Evolutionary conservation across 2,329 filamentous ascomycete genomes (phyloP).

Genomic region (Aciculosporium take): DNA sequence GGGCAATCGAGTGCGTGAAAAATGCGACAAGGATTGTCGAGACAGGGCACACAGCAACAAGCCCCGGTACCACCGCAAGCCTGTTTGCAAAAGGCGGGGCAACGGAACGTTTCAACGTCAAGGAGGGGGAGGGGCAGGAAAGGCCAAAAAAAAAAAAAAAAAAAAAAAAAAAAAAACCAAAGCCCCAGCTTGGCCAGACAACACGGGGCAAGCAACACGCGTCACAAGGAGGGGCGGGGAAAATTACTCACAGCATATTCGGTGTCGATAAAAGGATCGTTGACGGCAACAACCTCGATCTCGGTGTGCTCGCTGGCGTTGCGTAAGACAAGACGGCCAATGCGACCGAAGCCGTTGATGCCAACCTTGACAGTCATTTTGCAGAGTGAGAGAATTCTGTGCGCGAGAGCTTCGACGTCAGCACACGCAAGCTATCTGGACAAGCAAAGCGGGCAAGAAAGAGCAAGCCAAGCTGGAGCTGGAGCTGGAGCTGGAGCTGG

Average conservation of each 20-base stretch:
- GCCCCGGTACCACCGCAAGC: background rate
- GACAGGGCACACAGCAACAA: background rate
- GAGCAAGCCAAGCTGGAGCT: background rate
- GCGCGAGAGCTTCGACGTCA: conserved; percentile 2
- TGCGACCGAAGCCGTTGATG: conserved; percentile 99
- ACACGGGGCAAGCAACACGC: conserved; percentile 1
- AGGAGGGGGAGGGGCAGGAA: conserved; percentile 8
- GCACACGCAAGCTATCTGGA: background rate
- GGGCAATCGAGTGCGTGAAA: background rate
- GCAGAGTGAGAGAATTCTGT: conserved; percentile 9
- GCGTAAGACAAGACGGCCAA: conserved; percentile 98
- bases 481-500: background rate
- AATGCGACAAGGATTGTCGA: background rate
- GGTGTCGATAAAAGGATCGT: conserved; percentile 98
- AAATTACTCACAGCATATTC: conserved; percentile 76
- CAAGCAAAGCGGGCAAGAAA: background rate
- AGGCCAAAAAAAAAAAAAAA: no score
- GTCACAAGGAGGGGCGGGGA: background rate
- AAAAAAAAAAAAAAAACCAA: conserved; percentile 6
- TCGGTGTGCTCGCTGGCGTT: conserved; percentile 85
- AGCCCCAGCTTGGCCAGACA: background rate
- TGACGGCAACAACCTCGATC: conserved; percentile 89
- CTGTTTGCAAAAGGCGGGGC: conserved; percentile 8
- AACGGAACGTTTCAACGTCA: background rate
- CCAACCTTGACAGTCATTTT: conserved; percentile 57